Evolutionary conservation across 768 basidiomycete species (phyloP).

Genomic region (Sarcomyxa edulis): DNA sequence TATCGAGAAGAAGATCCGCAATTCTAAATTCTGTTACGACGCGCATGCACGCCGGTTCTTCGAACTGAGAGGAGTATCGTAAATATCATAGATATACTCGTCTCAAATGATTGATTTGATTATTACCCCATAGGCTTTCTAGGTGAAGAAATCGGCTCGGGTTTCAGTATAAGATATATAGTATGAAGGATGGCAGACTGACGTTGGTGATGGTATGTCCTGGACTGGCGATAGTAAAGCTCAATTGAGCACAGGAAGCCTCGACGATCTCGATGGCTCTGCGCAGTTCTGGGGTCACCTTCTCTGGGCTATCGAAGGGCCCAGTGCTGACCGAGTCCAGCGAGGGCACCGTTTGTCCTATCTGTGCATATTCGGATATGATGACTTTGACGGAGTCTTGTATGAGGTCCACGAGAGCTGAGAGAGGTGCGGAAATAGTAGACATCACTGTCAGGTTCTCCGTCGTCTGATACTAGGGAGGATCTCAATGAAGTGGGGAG

Average conservation of each 20-base stretch:
- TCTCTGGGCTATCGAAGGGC: slow-evolving; percentile 25
- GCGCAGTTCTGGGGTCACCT: slow-evolving; percentile 15
- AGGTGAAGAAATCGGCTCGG: background rate
- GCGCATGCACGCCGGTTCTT: slow-evolving; percentile 27
- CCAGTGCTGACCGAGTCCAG: slow-evolving; percentile 27
- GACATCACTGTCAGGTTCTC: too few species aligned
- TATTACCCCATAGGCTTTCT: slow-evolving; percentile 14
- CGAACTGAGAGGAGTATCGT: slow-evolving; percentile 14
- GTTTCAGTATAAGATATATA: background rate
- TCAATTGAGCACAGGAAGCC: slow-evolving; percentile 29
- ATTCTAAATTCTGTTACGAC: slow-evolving; percentile 29
- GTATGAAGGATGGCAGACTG: too few species aligned
- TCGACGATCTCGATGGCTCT: slow-evolving; percentile 26
- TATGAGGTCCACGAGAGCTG: too few species aligned
- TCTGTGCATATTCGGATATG: slow-evolving; percentile 19
- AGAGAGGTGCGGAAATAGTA: too few species aligned
- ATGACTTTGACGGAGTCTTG: too few species aligned
- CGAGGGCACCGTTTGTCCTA: slow-evolving; percentile 20
- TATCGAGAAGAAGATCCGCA: slow-evolving; percentile 29
- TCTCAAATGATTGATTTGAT: background rate
- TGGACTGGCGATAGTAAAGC: slow-evolving; percentile 23
- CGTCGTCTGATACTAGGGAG: too few species aligned
- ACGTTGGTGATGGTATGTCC: slow-evolving; percentile 26
- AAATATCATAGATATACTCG: background rate
- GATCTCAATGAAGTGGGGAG: too few species aligned